Percentiles rank a stretch among this genome's conserved stretches.
phyloP scores from a whole-genome alignment of 768 basidiomycete genomes.

The Xerocomellus chrysenteron region DNA sequence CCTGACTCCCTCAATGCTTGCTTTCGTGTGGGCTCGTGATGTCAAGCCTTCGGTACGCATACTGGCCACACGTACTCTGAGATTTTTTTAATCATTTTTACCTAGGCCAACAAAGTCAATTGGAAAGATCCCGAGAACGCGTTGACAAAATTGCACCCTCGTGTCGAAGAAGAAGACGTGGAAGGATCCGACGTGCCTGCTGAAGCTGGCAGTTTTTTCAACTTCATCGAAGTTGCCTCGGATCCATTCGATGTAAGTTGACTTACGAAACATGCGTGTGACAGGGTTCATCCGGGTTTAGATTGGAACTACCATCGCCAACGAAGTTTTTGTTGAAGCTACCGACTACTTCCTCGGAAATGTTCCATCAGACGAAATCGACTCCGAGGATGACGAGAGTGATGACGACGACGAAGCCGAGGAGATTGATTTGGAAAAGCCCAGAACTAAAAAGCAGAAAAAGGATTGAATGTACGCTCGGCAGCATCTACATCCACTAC shows the following conservation, averaged over 20 bases:
- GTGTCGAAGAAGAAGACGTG: constrained; percentile 51
- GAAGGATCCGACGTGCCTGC: constrained; percentile 57
- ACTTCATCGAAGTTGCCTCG: constrained; percentile 68
- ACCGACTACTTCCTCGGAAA: constrained; percentile 81
- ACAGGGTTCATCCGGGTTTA: constrained; percentile 30
- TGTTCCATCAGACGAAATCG: constrained; percentile 54
- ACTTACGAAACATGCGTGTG: background rate
- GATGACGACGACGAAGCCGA: constrained; percentile 78
- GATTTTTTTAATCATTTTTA: background rate
- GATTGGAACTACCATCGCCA: constrained; percentile 71
- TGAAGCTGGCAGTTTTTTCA: constrained; percentile 85
- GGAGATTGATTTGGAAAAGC: constrained; percentile 88
- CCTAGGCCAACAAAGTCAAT: constrained; percentile 63
- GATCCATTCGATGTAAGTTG: constrained; percentile 68
- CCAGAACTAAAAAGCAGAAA: constrained; percentile 71
- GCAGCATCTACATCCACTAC: constrained; percentile 12
- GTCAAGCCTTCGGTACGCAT: constrained; percentile 61
- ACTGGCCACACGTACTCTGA: background rate
- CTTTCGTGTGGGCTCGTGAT: constrained; percentile 79
- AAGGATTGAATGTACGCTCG: constrained; percentile 28
- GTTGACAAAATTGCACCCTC: constrained; percentile 78
- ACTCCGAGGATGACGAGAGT: constrained; percentile 65
- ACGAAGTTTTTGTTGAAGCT: constrained; percentile 78
- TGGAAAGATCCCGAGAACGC: constrained; percentile 81
- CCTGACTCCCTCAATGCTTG: constrained; percentile 72